Percentiles rank a stretch among this genome's conserved stretches.
Conservation (phyloP, 140 eudicot genomes). For the Ambrosia hybrid region DNA sequence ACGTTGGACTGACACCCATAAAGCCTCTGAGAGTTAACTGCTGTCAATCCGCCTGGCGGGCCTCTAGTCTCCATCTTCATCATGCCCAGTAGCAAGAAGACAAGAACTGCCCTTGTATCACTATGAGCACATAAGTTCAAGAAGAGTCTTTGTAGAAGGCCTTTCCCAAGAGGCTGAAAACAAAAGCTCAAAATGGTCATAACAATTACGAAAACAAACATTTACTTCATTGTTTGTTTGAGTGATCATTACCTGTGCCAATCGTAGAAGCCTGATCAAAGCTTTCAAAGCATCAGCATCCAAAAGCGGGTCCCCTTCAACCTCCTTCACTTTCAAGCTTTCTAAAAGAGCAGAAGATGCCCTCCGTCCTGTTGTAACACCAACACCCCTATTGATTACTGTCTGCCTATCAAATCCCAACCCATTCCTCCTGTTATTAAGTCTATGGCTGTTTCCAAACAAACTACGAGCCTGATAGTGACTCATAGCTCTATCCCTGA, state of each 20-base stretch:
- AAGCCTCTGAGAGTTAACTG: conserved; percentile 50
- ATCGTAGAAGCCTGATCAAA: conserved; percentile 75
- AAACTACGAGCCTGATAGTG: conserved; percentile 97
- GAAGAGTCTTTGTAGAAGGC: conserved; percentile 83
- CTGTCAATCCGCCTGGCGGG: conserved; percentile 45
- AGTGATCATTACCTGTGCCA: conserved; percentile 69
- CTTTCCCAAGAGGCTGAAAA: conserved; percentile 90
- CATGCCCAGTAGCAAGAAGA: conserved; percentile 71
- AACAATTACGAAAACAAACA: conserved; percentile 8
- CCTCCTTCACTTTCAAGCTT: conserved; percentile 78
- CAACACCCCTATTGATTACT: conserved; percentile 91
- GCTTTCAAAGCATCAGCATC: conserved; percentile 86
- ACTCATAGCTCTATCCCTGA: conserved; percentile 98
- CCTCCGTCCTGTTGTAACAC: conserved; percentile 74
- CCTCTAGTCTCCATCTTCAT: conserved; percentile 75
- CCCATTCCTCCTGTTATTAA: conserved; percentile 62
- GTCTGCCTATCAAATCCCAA: conserved; percentile 88
- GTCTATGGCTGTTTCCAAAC: conserved; percentile 85
- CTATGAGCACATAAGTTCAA: conserved; percentile 84
- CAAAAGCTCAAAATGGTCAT: not conserved
- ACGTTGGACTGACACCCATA: conserved; percentile 42
- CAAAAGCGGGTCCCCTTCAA: conserved; percentile 93
- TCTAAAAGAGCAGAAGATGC: conserved; percentile 61
- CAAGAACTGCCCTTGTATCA: conserved; percentile 67
- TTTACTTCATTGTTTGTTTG: not conserved